phyloP scores from a whole-genome alignment of 1,139 yeast species.

The Groenewaldozyma auringiensis region DNA sequence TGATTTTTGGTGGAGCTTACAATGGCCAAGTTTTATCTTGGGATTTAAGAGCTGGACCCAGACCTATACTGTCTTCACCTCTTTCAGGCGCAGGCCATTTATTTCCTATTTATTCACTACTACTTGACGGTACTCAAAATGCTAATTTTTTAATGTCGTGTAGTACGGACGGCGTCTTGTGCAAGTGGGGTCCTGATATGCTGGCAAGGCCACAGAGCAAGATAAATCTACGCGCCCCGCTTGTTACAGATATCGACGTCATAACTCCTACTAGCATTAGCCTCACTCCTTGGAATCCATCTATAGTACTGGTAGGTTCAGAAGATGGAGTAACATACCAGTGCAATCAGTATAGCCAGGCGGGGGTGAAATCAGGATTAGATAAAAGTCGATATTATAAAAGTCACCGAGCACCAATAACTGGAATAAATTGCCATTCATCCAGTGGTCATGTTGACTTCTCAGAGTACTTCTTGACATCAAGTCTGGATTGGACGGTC shows the following conservation, averaged over 20 bases:
- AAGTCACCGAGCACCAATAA: conserved; percentile 35
- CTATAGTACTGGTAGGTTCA: conserved; percentile 39
- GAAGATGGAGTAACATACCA: conserved; percentile 44
- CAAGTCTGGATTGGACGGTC: conserved; percentile 39
- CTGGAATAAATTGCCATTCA: conserved; percentile 31
- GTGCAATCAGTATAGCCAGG: conserved; percentile 34
- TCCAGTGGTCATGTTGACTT: conserved; percentile 26
- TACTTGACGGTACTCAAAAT: conserved; percentile 31
- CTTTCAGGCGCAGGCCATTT: conserved; percentile 34
- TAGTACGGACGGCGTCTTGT: conserved; percentile 41
- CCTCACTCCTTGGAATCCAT: conserved; percentile 29
- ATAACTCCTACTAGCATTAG: conserved; percentile 35
- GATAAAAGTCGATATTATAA: conserved; percentile 24
- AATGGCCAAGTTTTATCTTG: conserved; percentile 43
- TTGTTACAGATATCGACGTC: conserved; percentile 30
- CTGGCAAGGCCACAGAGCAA: conserved; percentile 36
- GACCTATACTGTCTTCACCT: conserved; percentile 31
- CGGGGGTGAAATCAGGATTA: conserved; percentile 30
- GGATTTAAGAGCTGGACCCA: conserved; percentile 34
- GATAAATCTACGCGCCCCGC: conserved; percentile 26
- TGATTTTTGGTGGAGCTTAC: conserved; percentile 40
- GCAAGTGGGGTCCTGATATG: conserved; percentile 42
- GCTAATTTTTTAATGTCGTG: conserved; percentile 34
- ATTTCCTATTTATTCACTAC: conserved; percentile 36
- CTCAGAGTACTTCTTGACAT: conserved; percentile 30